Conservation (phyloP, 2,329 filamentous ascomycete genomes). For the Neonectria sp. region DNA sequence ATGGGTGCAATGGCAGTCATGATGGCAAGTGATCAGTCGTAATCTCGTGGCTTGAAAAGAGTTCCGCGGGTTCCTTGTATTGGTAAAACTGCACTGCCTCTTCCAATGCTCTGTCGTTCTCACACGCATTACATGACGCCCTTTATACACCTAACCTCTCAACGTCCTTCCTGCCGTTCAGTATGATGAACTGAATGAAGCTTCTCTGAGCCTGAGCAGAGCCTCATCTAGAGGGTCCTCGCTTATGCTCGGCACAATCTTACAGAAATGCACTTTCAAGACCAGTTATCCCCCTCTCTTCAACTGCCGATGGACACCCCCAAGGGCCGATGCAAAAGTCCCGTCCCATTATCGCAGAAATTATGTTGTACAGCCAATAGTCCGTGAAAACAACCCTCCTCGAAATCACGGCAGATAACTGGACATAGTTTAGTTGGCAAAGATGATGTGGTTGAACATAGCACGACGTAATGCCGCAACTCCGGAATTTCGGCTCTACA, state of each 20-base stretch:
- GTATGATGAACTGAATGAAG: background rate
- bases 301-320: background rate
- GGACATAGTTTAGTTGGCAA: background rate
- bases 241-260: conserved; percentile 2
- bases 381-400: background rate
- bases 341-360: background rate
- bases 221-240: background rate
- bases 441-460: background rate
- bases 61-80: background rate
- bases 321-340: background rate
- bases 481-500: background rate
- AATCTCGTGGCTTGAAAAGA: background rate
- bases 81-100: background rate
- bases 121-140: background rate
- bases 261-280: background rate
- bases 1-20: background rate
- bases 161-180: background rate
- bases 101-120: background rate
- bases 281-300: background rate
- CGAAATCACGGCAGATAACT: background rate
- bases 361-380: background rate
- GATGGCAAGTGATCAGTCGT: background rate
- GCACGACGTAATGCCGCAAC: background rate
- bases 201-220: background rate
- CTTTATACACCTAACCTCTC: background rate